Percentiles rank a stretch among this genome's conserved stretches.
Conservation (phyloP, 306 rosid species). For the Pyrus communis region DNA sequence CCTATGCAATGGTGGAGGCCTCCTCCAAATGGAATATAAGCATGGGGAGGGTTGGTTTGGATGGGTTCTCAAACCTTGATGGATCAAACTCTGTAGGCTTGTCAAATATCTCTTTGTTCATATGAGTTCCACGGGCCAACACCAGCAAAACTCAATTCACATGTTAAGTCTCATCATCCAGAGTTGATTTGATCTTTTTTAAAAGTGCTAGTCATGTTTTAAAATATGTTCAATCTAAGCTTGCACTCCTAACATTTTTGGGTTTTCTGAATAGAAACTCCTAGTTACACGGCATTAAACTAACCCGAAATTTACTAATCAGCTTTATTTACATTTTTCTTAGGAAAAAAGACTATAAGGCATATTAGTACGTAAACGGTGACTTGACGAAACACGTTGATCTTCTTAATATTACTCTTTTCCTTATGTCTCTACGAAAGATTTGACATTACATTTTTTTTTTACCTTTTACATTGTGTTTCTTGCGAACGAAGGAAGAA, state of each 20-base stretch:
- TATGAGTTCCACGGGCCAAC: slow-evolving; percentile 35
- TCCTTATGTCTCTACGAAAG: not conserved
- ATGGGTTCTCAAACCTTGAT: slow-evolving; percentile 35
- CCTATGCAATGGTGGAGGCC: slow-evolving; percentile 42
- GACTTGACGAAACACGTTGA: too few relatives aligned
- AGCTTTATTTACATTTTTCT: too few relatives aligned
- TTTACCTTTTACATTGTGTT: not conserved
- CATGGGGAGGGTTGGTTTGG: slow-evolving; percentile 38
- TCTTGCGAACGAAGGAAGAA: not conserved
- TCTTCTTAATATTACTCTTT: too few relatives aligned
- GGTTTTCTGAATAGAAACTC: too few relatives aligned
- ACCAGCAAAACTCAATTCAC: slow-evolving; percentile 15
- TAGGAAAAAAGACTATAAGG: too few relatives aligned
- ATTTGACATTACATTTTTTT: too few relatives aligned
- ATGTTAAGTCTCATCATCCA: not conserved
- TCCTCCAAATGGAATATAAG: slow-evolving; percentile 46
- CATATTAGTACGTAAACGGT: too few relatives aligned
- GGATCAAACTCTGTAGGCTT: slow-evolving; percentile 38
- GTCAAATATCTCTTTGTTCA: slow-evolving; percentile 30
- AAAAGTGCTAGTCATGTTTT: not conserved
- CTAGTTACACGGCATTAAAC: too few relatives aligned
- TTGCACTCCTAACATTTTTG: too few relatives aligned
- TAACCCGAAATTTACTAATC: too few relatives aligned
- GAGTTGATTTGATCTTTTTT: not conserved
- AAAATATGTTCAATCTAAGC: too few relatives aligned